A percentile compares a stretch with the other conserved stretches of the same genome.
These are phyloP conservation scores for Hordeum pubiflorum DNA, from an alignment of 202 grass and related monocot species.

Conservation along the genomic window DNA sequence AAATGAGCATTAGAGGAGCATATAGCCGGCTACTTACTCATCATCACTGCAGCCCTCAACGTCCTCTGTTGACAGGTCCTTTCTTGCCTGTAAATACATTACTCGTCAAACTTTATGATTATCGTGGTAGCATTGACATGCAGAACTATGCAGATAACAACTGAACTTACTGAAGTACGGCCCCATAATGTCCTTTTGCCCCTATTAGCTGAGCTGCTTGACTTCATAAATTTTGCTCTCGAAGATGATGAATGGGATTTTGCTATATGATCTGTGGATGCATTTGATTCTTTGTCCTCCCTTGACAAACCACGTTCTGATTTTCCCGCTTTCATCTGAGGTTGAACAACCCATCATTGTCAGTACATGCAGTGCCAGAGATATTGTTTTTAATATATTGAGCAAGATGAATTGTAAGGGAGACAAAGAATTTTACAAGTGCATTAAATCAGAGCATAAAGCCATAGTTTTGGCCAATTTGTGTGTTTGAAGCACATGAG, in stretches of 20 bases:
- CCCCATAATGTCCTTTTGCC: constrained; percentile 67
- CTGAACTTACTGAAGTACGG: constrained; percentile 82
- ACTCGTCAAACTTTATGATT: constrained; percentile 26
- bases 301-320: constrained; percentile 27
- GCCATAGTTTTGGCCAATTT: constrained; percentile 5
- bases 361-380: constrained; percentile 26
- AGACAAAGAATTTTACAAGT: constrained; percentile 14
- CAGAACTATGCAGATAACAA: constrained; percentile 3
- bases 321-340: constrained; percentile 19
- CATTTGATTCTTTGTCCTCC: constrained; percentile 34
- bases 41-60: constrained; percentile 66
- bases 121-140: constrained; percentile 22
- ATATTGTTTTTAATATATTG: constrained; percentile 41
- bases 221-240: constrained; percentile 44
- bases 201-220: constrained; percentile 32
- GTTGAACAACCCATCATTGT: constrained; percentile 26
- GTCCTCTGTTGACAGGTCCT: constrained; percentile 82
- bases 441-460: constrained; percentile 22
- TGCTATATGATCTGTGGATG: constrained; percentile 25
- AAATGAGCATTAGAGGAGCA: background rate
- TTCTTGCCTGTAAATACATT: constrained; percentile 71
- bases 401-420: constrained; percentile 22
- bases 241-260: constrained; percentile 43
- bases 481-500: background rate
- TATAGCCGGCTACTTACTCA: constrained; percentile 55